Evolutionary conservation across 768 basidiomycete genomes (phyloP).

Genomic region (Guyanaporus albipodus): DNA sequence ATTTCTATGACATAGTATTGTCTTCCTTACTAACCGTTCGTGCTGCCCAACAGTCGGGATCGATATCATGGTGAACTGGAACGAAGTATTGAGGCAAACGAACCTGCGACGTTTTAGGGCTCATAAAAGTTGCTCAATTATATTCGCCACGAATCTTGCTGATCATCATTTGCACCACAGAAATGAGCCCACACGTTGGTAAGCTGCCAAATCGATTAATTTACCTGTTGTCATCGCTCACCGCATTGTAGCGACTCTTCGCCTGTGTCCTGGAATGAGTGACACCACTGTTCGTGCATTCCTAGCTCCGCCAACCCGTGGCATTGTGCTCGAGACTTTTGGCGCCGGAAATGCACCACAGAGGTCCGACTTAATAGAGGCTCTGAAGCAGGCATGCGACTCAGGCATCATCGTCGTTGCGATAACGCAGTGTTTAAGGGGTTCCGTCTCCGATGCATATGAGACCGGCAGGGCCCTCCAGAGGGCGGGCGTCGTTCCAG

Average conservation of each 20-base stretch:
- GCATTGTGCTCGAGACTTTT: conserved; percentile 87
- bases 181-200: conserved; percentile 81
- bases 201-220: conserved; percentile 23
- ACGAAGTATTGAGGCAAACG: conserved; percentile 79
- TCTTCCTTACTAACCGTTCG: conserved; percentile 1
- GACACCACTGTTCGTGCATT: conserved; percentile 71
- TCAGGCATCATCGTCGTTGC: conserved; percentile 86
- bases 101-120: conserved; percentile 73
- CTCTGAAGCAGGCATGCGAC: conserved; percentile 75
- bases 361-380: conserved; percentile 67
- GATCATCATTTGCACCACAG: conserved; percentile 36
- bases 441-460: conserved; percentile 81
- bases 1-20: neutral
- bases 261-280: conserved; percentile 86
- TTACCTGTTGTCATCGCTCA: conserved; percentile 12
- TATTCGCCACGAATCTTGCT: conserved; percentile 1
- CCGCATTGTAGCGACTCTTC: conserved; percentile 58
- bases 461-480: conserved; percentile 71
- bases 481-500: conserved; percentile 74
- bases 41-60: conserved; percentile 62
- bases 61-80: conserved; percentile 88
- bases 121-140: conserved; percentile 56
- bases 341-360: conserved; percentile 93
- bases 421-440: conserved; percentile 86
- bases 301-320: conserved; percentile 66